Conservation (phyloP, 83 land plant genomes). For the Diphasiastrum complanatum region DNA sequence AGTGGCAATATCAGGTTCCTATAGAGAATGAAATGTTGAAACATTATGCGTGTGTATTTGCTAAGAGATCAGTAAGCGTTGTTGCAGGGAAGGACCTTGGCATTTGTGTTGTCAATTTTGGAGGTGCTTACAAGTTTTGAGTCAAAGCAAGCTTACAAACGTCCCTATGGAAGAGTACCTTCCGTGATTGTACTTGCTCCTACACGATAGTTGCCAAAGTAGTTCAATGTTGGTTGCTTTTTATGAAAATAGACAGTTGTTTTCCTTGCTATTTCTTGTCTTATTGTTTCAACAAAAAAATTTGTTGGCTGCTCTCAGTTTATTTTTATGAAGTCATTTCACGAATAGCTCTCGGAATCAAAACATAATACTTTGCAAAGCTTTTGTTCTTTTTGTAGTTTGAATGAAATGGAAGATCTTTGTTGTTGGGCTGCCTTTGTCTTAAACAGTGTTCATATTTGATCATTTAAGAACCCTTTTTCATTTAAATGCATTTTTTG, state of each 20-base stretch:
- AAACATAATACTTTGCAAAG: too few species aligned
- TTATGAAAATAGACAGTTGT: background rate
- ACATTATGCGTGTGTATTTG: constrained; percentile 11
- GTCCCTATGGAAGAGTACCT: constrained; percentile 72
- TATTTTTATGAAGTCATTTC: background rate
- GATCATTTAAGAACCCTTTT: background rate
- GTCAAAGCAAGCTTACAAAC: constrained; percentile 34
- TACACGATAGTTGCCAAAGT: constrained; percentile 90
- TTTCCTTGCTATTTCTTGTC: background rate
- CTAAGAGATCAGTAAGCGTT: background rate
- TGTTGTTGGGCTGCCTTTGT: background rate
- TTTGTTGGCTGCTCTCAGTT: background rate
- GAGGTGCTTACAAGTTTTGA: constrained; percentile 67
- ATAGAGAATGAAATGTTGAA: background rate
- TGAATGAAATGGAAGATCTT: too few species aligned
- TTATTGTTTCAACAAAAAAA: background rate
- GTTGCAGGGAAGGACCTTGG: constrained; percentile 87
- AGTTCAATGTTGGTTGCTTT: too few species aligned
- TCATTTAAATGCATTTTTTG: background rate
- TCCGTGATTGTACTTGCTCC: constrained; percentile 84
- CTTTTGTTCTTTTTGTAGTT: too few species aligned
- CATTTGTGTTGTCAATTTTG: constrained; percentile 91
- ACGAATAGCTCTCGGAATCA: too few species aligned
- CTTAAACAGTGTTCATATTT: background rate
- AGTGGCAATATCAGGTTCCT: background rate